Evolutionary conservation across 768 basidiomycete species (phyloP).

Genomic region (Tricholoma bakamatsutake): DNA sequence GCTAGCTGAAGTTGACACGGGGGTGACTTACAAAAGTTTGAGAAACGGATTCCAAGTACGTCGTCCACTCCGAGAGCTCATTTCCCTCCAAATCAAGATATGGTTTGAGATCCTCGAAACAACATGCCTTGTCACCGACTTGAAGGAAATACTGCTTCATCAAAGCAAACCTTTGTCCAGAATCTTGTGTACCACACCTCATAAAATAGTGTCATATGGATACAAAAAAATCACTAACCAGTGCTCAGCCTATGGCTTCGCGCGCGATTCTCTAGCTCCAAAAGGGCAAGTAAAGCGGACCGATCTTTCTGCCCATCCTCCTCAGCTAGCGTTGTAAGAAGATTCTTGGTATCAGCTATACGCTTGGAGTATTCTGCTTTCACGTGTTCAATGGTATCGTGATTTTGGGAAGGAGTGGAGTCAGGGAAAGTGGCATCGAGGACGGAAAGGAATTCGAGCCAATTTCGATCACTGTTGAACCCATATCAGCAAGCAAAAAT

Average conservation of each 20-base stretch:
- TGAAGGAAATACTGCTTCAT: conserved; percentile 64
- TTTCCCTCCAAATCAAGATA: conserved; percentile 50
- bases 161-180: conserved; percentile 36
- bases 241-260: conserved; percentile 39
- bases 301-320: conserved; percentile 70
- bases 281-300: conserved; percentile 62
- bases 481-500: background rate
- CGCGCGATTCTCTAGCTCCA: conserved; percentile 70
- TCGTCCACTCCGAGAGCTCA: conserved; percentile 44
- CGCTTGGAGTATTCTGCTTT: conserved; percentile 32
- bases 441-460: conserved; percentile 76
- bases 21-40: conserved; percentile 39
- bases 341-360: conserved; percentile 37
- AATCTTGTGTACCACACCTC: conserved; percentile 31
- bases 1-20: background rate
- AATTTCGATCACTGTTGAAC: conserved; percentile 65
- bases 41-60: conserved; percentile 44
- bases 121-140: conserved; percentile 79
- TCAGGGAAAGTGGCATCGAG: conserved; percentile 60
- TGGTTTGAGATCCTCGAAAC: conserved; percentile 78
- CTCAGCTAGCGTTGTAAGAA: conserved; percentile 54
- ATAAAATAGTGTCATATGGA: background rate
- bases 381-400: conserved; percentile 25
- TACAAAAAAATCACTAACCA: conserved; percentile 26
- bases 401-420: conserved; percentile 15